A percentile compares a stretch with the other conserved stretches of the same genome.
phyloP scores from a whole-genome alignment of 2,329 filamentous ascomycete genomes.

The Metarhizium guizhouense region DNA sequence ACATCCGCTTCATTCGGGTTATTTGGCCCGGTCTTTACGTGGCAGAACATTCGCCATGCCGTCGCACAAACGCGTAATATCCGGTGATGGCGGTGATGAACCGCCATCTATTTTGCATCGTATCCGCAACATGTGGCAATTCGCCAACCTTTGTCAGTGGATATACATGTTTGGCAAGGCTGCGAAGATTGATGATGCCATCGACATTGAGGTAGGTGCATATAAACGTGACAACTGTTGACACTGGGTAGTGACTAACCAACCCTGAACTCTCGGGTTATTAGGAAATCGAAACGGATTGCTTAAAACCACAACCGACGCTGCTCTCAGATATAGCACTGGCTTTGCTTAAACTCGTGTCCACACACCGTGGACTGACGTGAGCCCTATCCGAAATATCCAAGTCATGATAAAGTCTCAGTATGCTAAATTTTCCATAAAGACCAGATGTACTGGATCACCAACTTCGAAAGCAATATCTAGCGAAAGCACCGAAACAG shows the following conservation, averaged over 20 bases:
- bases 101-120: conserved; percentile 41
- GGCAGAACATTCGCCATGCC: conserved; percentile 7
- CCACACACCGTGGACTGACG: conserved; percentile 87
- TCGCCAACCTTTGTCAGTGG: conserved; percentile 89
- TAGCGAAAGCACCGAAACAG: conserved; percentile 64
- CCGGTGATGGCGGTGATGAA: background rate
- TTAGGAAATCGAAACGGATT: conserved; percentile 83
- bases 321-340: conserved; percentile 75
- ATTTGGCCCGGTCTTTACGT: background rate
- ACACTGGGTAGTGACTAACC: background rate
- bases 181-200: conserved; percentile 80
- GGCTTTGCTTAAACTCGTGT: conserved; percentile 82
- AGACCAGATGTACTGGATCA: conserved; percentile 88
- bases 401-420: background rate
- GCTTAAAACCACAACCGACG: conserved; percentile 68
- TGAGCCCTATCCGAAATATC: conserved; percentile 37
- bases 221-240: background rate
- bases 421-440: background rate
- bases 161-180: conserved; percentile 83
- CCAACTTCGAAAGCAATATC: conserved; percentile 81
- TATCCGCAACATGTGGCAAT: conserved; percentile 90
- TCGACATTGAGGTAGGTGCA: conserved; percentile 73
- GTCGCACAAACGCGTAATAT: conserved; percentile 5
- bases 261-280: background rate
- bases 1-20: background rate